Percentiles rank a stretch among this genome's conserved stretches.
phyloP scores from a whole-genome alignment of 2,329 filamentous ascomycete genomes.

The Aspergillus hortae region DNA sequence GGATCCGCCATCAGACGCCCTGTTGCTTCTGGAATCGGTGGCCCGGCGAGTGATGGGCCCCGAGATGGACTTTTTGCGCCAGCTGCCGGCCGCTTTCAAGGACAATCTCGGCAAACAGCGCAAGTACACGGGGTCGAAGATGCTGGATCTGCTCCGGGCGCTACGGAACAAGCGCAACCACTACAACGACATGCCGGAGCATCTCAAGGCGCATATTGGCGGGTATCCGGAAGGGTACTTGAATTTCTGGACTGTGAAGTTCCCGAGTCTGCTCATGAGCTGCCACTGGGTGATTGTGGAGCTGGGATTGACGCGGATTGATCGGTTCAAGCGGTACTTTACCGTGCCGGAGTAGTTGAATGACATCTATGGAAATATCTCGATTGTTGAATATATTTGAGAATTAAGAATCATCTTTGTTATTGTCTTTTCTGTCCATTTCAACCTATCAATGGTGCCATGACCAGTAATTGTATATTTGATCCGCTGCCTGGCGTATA shows the following conservation, averaged over 20 bases:
- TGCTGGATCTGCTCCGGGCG: conserved; percentile 84
- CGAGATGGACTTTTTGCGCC: conserved; percentile 71
- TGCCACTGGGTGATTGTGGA: conserved; percentile 74
- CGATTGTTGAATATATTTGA: no score
- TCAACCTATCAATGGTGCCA: no score
- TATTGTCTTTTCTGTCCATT: no score
- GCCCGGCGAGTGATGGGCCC: conserved; percentile 45
- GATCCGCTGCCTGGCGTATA: no score
- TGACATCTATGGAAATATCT: no score
- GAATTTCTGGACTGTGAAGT: conserved; percentile 74
- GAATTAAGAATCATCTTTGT: no score
- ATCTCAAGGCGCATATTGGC: conserved; percentile 70
- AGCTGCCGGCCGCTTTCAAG: conserved; percentile 75
- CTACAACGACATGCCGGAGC: conserved; percentile 90
- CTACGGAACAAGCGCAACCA: conserved; percentile 96
- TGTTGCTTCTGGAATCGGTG: conserved; percentile 57
- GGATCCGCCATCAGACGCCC: conserved; percentile 69
- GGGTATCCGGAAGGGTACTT: conserved; percentile 76
- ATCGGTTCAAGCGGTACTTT: conserved; percentile 44
- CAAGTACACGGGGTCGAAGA: conserved; percentile 80
- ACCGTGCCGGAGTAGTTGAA: conserved; percentile 14
- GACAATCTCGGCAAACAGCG: conserved; percentile 89
- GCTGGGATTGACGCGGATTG: conserved; percentile 51
- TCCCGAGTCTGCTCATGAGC: conserved; percentile 72
- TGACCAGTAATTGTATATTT: no score